Percentiles rank a stretch among this genome's conserved stretches.
Conservation (phyloP, 2,329 filamentous ascomycete genomes). For the Paecilomyces variotii region DNA sequence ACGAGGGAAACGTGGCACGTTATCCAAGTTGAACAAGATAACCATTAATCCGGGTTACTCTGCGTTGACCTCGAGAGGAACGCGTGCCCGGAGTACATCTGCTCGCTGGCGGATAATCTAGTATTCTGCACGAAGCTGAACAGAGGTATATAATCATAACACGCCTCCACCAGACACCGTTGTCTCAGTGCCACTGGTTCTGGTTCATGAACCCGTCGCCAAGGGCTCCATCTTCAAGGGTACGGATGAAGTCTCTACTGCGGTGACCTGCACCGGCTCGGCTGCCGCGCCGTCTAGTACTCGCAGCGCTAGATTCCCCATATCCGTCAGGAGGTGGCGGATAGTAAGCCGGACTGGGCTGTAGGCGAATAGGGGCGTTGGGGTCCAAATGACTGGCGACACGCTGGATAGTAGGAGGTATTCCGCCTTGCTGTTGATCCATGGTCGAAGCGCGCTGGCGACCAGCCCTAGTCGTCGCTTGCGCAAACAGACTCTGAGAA, state of each 20-base stretch:
- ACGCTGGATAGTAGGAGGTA: conserved; percentile 84
- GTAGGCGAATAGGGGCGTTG: conserved; percentile 83
- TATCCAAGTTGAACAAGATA: conserved; percentile 9
- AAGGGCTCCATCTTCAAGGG: conserved; percentile 84
- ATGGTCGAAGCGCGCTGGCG: conserved; percentile 91
- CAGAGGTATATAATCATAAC: neutral
- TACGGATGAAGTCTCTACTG: conserved; percentile 86
- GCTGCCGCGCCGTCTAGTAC: conserved; percentile 66
- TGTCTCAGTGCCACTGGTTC: conserved; percentile 61
- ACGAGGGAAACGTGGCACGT: neutral
- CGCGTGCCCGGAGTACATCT: conserved; percentile 7
- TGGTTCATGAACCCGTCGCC: conserved; percentile 81
- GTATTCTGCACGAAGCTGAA: neutral
- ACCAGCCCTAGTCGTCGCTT: conserved; percentile 67
- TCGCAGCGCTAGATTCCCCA: conserved; percentile 56
- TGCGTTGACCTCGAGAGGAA: conserved; percentile 8
- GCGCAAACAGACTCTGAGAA: conserved; percentile 65
- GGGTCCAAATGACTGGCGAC: conserved; percentile 95
- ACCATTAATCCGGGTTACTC: conserved; percentile 9
- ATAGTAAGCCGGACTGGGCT: conserved; percentile 95
- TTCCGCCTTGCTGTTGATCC: conserved; percentile 88
- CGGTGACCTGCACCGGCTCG: conserved; percentile 49
- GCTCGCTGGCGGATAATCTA: conserved; percentile 10
- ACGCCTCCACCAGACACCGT: neutral
- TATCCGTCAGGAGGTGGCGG: conserved; percentile 83